Evolutionary conservation across 306 rosid genomes (phyloP).

Genomic region (Vigna hirtella): DNA sequence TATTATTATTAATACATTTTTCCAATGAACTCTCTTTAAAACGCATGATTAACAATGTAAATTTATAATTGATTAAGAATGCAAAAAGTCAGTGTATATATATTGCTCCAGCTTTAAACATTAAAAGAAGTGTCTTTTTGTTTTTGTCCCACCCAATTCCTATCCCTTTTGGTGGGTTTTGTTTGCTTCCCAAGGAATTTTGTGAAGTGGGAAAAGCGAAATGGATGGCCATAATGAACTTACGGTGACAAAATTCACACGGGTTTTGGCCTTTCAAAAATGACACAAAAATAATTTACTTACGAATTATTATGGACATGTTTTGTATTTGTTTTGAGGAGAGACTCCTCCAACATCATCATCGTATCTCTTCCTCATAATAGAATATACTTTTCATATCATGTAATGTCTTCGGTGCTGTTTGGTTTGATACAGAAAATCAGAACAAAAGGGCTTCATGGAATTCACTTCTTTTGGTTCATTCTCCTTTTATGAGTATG

Average conservation of each 20-base stretch:
- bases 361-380: slow-evolving; percentile 2
- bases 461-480: slow-evolving; percentile 42
- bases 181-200: slow-evolving; percentile 23
- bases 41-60: too few species aligned
- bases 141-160: neutral
- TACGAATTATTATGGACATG: slow-evolving; percentile 8
- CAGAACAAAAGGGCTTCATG: slow-evolving; percentile 39
- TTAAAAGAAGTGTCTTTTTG: neutral
- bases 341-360: neutral
- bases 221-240: slow-evolving; percentile 30
- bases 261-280: slow-evolving; percentile 20
- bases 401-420: slow-evolving; percentile 27
- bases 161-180: slow-evolving; percentile 10
- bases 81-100: too few species aligned
- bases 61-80: too few species aligned
- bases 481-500: slow-evolving; percentile 36
- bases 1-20: too few species aligned
- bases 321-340: neutral
- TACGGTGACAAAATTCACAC: slow-evolving; percentile 15
- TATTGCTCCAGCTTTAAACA: too few species aligned
- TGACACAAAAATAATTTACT: neutral
- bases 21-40: too few species aligned
- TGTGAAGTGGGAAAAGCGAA: slow-evolving; percentile 7
- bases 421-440: slow-evolving; percentile 16
- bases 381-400: slow-evolving; percentile 5